Evolutionary conservation across 2,329 filamentous ascomycete genomes (phyloP), one percentile per base, ranked within the genome.

Genomic region (Colletotrichum navitas): DNA sequence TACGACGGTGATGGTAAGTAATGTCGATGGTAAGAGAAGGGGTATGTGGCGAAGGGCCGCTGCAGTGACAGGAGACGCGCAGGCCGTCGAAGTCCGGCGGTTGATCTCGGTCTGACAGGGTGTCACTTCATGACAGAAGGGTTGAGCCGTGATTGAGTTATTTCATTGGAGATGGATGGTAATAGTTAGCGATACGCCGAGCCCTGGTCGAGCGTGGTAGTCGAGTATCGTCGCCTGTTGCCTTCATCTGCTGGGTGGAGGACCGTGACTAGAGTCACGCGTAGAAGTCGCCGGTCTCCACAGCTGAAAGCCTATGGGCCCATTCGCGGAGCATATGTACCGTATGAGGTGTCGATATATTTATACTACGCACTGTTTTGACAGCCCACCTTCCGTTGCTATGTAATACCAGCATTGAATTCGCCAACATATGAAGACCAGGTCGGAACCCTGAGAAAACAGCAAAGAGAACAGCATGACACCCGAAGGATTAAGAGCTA

Each of bases 111-210:
- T 49, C 63, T 47, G 26, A 41, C 26, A 29, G 43, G 6, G 43
- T 67, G 43, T 71, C 34, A 71, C 68, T 67, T 71, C 68, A 71
- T 71, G 55, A 58, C 64, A 71, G 63, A 43, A 45, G n/a, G 18
- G 32, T 47, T 61, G 47, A 24, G 39, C 14, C 24, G 18, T 24
- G 32, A 21, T 39, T 34, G 5, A 21, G 7, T 21, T 18, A 32
- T 56, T 24, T 66, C 67, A 69, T 69, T 16, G 29, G 47, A 45
- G 61, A 49, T 24, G 21, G 34, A 11, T 47, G n/a, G 36, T 49
- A 36, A 43, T 45, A 18, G 24, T 52, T 54, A 41, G 39, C 54
- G 47, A 47, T 70, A 39, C 63, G 63, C 47, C 39, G 45, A 45
- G 47, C 54, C 47, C 36, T 45, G 54, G 45, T 39, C 36, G 10